phyloP scores from a whole-genome alignment of 352 stramenopile genomes.

The Pythium plurisporium region DNA sequence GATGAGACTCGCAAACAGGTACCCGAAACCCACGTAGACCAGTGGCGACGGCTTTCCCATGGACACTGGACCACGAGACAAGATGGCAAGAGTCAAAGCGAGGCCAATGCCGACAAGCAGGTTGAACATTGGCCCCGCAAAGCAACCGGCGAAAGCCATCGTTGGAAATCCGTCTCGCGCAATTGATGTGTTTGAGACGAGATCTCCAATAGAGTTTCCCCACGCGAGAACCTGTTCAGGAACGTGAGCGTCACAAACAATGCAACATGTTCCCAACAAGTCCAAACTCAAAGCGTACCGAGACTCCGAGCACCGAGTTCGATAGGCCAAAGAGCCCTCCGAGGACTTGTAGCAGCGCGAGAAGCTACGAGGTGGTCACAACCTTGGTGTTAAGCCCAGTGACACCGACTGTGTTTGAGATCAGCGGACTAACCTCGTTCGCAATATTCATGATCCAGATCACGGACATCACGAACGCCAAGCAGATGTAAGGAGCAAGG shows the following conservation, averaged over 20 bases:
- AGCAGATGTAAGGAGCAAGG: constrained; percentile 53
- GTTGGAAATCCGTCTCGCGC: constrained; percentile 73
- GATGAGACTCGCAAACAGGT: constrained; percentile 55
- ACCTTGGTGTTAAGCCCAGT: no score
- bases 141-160: constrained; percentile 82
- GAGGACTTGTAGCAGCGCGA: constrained; percentile 68
- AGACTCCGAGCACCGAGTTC: constrained; percentile 70
- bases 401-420: no score
- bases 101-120: constrained; percentile 66
- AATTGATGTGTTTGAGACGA: constrained; percentile 78
- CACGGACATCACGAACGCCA: constrained; percentile 83
- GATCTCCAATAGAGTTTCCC: constrained; percentile 76
- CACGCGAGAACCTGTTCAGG: constrained; percentile 71
- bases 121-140: constrained; percentile 80
- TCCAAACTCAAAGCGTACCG: constrained; percentile 29
- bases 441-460: constrained; percentile 88
- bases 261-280: no score
- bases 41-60: constrained; percentile 53
- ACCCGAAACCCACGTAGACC: constrained; percentile 65
- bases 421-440: constrained; percentile 38
- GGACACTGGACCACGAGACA: constrained; percentile 44
- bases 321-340: constrained; percentile 72
- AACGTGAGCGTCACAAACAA: no score
- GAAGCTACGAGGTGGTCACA: constrained; percentile 35
- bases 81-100: constrained; percentile 58